phyloP scores from a whole-genome alignment of 441 rosid genomes.

The Euphorbia neoarborescens region DNA sequence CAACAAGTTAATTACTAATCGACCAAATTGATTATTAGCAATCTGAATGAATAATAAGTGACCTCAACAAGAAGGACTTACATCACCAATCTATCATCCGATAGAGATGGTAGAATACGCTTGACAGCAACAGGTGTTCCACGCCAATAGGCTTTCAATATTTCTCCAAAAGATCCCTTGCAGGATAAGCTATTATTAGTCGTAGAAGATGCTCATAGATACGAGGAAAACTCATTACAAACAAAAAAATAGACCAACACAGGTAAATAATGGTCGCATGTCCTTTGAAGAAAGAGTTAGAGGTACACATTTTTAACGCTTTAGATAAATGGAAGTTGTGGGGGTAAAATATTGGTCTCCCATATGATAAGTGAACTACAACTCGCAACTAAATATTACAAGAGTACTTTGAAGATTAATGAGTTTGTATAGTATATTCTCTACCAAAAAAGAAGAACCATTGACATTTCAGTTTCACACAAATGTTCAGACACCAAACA shows the following conservation, averaged over 20 bases:
- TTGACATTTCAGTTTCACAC: background rate
- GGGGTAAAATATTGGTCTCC: background rate
- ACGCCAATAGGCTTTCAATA: slow-evolving; percentile 85
- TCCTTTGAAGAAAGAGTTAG: background rate
- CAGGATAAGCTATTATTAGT: slow-evolving; percentile 25
- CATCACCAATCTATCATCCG: slow-evolving; percentile 98
- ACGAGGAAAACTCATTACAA: slow-evolving; percentile 6
- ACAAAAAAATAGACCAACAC: background rate
- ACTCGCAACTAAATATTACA: background rate
- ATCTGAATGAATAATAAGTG: background rate
- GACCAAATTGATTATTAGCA: background rate
- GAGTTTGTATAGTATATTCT: background rate
- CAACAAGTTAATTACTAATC: background rate
- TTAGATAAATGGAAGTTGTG: background rate
- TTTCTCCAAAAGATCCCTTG: slow-evolving; percentile 98
- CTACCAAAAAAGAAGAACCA: background rate
- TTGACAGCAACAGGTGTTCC: slow-evolving; percentile 97
- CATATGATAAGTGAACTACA: background rate
- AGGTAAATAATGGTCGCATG: background rate
- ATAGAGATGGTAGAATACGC: slow-evolving; percentile 93
- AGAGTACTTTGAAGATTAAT: background rate
- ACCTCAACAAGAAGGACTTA: slow-evolving; percentile 30
- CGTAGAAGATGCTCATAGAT: slow-evolving; percentile 14
- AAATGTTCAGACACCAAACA: background rate
- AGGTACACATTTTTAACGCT: background rate